A percentile compares a stretch with the other conserved stretches of the same genome.
Evolutionary conservation across 495 filamentous ascomycete genomes (phyloP).

Genomic region (Penicillium crystallinum): DNA sequence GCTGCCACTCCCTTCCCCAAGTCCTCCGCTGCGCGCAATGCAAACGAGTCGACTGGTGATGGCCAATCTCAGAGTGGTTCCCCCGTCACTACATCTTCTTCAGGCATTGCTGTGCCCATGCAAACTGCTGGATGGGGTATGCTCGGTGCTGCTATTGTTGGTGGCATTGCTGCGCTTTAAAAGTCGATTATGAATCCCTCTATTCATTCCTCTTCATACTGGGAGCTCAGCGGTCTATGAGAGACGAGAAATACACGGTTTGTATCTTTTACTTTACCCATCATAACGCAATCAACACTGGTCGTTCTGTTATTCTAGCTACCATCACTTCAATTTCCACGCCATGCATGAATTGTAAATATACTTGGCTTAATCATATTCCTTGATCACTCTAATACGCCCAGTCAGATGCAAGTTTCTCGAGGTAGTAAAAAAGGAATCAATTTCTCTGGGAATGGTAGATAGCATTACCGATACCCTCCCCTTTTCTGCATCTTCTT

Average conservation of each 20-base stretch:
- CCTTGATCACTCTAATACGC: too few relatives aligned
- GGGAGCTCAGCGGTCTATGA: not conserved
- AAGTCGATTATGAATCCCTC: too few relatives aligned
- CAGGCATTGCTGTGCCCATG: constrained; percentile 25
- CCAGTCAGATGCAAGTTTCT: too few relatives aligned
- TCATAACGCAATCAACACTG: not conserved
- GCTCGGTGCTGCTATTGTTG: constrained; percentile 27
- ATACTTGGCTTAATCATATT: too few relatives aligned
- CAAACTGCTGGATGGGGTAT: constrained; percentile 34
- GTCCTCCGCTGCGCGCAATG: constrained; percentile 27
- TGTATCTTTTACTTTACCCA: too few relatives aligned
- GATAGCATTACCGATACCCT: too few relatives aligned
- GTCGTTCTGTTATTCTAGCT: not conserved
- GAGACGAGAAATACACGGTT: not conserved
- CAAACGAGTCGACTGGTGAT: constrained; percentile 32
- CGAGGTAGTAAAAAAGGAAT: too few relatives aligned
- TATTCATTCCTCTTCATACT: not conserved
- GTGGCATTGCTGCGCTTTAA: constrained; percentile 29
- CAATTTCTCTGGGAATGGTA: too few relatives aligned
- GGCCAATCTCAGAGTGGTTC: constrained; percentile 24
- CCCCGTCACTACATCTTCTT: constrained; percentile 11
- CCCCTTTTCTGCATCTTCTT: too few relatives aligned
- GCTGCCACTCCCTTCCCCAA: constrained; percentile 28
- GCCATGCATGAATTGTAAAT: too few relatives aligned
- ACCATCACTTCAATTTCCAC: too few relatives aligned